Percentiles rank a stretch among this genome's conserved stretches.
These are phyloP conservation scores for Stachybotrys echinatus DNA, from an alignment of 2,329 filamentous ascomycete genomes.

Conservation along the genomic window DNA sequence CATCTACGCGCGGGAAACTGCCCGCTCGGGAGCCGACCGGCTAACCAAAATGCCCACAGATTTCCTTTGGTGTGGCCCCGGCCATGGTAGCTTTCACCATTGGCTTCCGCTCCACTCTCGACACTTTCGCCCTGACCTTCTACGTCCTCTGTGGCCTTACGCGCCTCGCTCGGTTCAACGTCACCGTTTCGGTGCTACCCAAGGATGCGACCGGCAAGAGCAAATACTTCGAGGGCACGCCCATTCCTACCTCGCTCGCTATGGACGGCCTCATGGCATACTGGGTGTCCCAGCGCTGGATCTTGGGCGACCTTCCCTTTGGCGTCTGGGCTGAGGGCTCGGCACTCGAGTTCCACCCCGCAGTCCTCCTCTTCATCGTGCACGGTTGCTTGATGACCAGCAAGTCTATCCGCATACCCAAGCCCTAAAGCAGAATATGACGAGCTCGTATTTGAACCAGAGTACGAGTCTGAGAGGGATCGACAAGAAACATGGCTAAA, in stretches of 20 bases:
- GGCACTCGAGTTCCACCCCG: conserved; percentile 75
- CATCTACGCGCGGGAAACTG: background rate
- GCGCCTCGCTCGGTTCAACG: conserved; percentile 93
- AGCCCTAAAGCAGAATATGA: conserved; percentile 59
- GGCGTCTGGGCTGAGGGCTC: conserved; percentile 66
- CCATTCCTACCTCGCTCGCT: conserved; percentile 83
- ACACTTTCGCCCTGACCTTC: conserved; percentile 75
- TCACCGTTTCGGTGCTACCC: conserved; percentile 82
- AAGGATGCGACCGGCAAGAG: conserved; percentile 91
- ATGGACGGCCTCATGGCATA: conserved; percentile 83
- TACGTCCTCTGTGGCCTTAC: conserved; percentile 95
- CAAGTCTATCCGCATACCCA: conserved; percentile 91
- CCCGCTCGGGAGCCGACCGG: background rate
- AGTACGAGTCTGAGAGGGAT: too few species aligned
- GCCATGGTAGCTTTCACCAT: conserved; percentile 84
- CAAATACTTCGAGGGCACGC: conserved; percentile 93
- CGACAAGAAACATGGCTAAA: too few species aligned
- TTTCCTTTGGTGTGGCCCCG: conserved; percentile 91
- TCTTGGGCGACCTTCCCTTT: conserved; percentile 71
- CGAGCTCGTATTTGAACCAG: too few species aligned
- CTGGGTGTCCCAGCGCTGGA: conserved; percentile 78
- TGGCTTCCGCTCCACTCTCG: conserved; percentile 76
- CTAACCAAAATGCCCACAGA: conserved; percentile 43
- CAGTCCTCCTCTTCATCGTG: conserved; percentile 73
- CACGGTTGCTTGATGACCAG: conserved; percentile 94